These are phyloP conservation scores for Bjerkandera adusta DNA, from an alignment of 1,284 basidiomycete genomes.

Conservation along the genomic window DNA sequence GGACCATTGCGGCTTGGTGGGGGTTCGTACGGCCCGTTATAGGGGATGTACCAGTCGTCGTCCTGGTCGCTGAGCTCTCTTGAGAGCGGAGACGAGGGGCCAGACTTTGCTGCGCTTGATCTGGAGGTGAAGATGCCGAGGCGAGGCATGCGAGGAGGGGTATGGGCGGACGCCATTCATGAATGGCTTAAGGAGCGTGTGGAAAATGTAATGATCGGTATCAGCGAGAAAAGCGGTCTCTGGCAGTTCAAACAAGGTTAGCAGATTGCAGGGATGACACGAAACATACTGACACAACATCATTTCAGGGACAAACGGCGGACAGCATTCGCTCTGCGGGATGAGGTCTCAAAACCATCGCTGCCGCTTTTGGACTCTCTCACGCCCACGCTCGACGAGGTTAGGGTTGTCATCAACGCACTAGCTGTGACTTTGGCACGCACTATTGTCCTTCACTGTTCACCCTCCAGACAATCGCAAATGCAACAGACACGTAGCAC, in stretches of 20 bases:
- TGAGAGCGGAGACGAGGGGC: slow-evolving; percentile 12
- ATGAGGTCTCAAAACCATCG: background rate
- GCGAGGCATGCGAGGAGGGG: slow-evolving; percentile 35
- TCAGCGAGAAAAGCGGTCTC: slow-evolving; percentile 9
- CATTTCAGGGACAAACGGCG: too few relatives aligned
- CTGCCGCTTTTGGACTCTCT: slow-evolving; percentile 6
- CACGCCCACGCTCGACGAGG: too few relatives aligned
- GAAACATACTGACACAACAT: too few relatives aligned
- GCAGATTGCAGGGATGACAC: too few relatives aligned
- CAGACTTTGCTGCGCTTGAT: slow-evolving; percentile 7
- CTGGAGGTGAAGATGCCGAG: slow-evolving; percentile 19
- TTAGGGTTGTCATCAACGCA: background rate
- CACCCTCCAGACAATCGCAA: too few relatives aligned
- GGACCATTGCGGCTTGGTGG: slow-evolving; percentile 29
- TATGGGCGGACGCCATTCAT: slow-evolving; percentile 15
- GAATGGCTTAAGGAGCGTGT: slow-evolving; percentile 14
- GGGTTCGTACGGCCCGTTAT: slow-evolving; percentile 57
- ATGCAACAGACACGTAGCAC: too few relatives aligned
- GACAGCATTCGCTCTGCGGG: background rate
- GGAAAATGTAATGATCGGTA: slow-evolving; percentile 14
- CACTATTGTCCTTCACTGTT: too few relatives aligned
- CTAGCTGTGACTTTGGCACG: too few relatives aligned
- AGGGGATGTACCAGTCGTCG: slow-evolving; percentile 63
- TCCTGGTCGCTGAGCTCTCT: slow-evolving; percentile 27
- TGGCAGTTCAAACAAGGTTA: background rate